Conservation (phyloP, 106 monocot genomes). For the Dendrobium nobile region DNA sequence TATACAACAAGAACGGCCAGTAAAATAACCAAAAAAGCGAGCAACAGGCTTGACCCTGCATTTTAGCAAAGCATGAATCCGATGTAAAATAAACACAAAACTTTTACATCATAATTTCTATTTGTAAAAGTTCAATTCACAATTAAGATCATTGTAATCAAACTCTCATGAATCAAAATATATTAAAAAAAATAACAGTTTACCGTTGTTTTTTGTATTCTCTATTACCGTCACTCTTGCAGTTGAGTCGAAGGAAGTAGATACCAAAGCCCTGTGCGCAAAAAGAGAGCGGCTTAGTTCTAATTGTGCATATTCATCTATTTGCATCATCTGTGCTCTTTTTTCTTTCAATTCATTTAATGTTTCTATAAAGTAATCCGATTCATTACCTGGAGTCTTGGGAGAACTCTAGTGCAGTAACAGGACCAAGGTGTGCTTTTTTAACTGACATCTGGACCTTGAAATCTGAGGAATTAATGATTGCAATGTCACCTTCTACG, state of each 20-base stretch:
- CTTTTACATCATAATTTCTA: too few species aligned
- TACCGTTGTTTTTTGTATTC: conserved; percentile 38
- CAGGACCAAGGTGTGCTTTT: conserved; percentile 72
- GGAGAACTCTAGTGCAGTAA: conserved; percentile 65
- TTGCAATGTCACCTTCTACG: conserved; percentile 52
- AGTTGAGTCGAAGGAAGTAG: conserved; percentile 74
- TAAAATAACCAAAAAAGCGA: conserved; percentile 34
- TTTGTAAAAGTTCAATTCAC: neutral
- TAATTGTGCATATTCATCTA: neutral
- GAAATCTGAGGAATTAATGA: conserved; percentile 35
- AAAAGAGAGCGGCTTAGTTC: neutral
- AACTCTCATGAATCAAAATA: neutral
- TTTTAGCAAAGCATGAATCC: neutral
- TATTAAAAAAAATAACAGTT: neutral
- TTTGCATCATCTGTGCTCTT: neutral
- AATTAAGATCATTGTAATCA: neutral
- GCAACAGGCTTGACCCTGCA: conserved; percentile 39
- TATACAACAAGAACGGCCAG: conserved; percentile 44
- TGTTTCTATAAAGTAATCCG: neutral
- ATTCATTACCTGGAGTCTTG: conserved; percentile 64
- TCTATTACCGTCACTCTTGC: conserved; percentile 53
- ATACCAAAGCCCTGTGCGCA: conserved; percentile 48
- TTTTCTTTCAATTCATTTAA: neutral
- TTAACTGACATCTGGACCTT: conserved; percentile 35
- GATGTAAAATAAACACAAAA: neutral